These are phyloP conservation scores for Chlorella sp. DNA, from an alignment of 139 green algal genomes.

Conservation along the genomic window DNA sequence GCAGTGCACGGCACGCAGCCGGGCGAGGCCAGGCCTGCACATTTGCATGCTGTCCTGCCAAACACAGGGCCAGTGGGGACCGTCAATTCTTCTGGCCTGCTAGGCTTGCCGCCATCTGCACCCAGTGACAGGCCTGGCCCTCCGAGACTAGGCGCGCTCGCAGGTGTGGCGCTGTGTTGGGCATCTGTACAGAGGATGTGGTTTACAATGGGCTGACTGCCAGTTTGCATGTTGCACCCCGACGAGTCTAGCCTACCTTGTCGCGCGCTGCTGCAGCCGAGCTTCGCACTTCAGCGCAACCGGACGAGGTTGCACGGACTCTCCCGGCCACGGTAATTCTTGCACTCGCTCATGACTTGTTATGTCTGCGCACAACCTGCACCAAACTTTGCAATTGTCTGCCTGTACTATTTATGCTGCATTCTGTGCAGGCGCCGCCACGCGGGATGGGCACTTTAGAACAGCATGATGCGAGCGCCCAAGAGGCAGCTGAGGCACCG, in stretches of 20 bases:
- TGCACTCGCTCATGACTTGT: background rate
- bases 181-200: background rate
- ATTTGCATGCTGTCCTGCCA: background rate
- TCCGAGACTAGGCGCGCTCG: background rate
- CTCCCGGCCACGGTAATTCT: background rate
- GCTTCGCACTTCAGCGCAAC: slow-evolving; percentile 2
- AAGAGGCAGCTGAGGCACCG: background rate
- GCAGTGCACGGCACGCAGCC: background rate
- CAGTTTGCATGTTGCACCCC: no score
- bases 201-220: no score
- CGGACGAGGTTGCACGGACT: background rate
- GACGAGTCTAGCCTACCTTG: background rate
- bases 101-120: background rate
- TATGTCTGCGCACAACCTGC: background rate
- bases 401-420: no score
- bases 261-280: background rate
- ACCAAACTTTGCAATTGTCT: background rate
- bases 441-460: background rate
- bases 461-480: background rate
- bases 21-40: background rate
- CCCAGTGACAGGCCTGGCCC: background rate
- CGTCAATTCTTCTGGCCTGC: no score
- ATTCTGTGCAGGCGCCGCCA: background rate
- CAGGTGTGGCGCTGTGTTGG: background rate
- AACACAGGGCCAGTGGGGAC: no score